Base-by-base conservation (phyloP, 495 filamentous ascomycete species). In the Cetradonia linearis region DNA sequence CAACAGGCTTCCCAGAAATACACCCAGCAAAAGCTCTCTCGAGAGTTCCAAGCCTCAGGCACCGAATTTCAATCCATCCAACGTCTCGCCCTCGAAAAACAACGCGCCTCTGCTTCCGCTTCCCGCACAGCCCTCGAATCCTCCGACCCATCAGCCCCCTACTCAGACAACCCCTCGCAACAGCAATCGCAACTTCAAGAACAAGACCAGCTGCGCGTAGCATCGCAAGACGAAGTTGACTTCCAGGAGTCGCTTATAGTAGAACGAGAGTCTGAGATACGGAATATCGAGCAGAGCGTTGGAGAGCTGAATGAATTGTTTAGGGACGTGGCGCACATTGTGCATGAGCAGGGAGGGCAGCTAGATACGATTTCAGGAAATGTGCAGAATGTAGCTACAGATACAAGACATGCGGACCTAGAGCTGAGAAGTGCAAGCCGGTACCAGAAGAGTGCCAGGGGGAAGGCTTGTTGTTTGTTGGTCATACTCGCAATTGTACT, bases 221-320 rank as follows among this genome's bases (percentile, higher is more conserved):
- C 93, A 2, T 81, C 90, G 38, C 93, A 99, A 70, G 86, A 88
- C 68, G 93, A 99, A 67, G 93, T 99, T 55, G 91, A 97, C 67
- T 99, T 97, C 76, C 94, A 99, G 68, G 94, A 97, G 62, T 83
- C 86, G 13, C 75, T 99, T 37, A 97, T 99, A 69, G 83, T 92
- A 62, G 91, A 97, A 77, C 89, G 93, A 20, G 93, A 99, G 70
- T 80, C 86, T 25, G 93, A 97, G 76, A 99, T 99, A 65, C 85
- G 91, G 34, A 89, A 93, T 67, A 97, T 99, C 67, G 93, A 99
- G 73, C 91, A 95, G 68, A 87, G 86, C 61, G 92, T 98, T 13
- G 86, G 88, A 56, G 93, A 98, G 68, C 76, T 98, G 58, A 97
- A 97, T 66, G 93, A 97, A 70, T 78, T 98, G 34, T 98, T 97